These are phyloP conservation scores for Medicago lupulina DNA, from an alignment of 306 rosid genomes.

Conservation along the genomic window DNA sequence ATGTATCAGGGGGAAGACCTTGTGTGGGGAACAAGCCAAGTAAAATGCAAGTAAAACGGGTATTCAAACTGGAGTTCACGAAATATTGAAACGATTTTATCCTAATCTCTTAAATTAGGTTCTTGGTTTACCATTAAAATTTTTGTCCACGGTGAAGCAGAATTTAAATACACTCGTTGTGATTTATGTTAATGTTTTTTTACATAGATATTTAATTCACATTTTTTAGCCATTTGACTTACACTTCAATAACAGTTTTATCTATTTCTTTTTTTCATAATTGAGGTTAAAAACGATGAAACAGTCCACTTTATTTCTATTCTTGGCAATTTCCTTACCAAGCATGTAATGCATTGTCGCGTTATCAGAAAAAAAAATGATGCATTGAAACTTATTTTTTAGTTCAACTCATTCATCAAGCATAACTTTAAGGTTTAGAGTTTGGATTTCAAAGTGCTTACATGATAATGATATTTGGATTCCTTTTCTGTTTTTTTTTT, in stretches of 20 bases:
- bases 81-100: neutral
- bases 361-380: too few relatives aligned
- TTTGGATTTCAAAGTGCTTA: neutral
- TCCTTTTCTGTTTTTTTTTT: slow-evolving; percentile 8
- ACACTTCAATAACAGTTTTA: slow-evolving; percentile 1
- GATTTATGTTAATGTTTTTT: slow-evolving; percentile 7
- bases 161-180: neutral
- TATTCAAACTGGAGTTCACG: neutral
- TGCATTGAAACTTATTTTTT: slow-evolving; percentile 1
- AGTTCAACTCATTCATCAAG: slow-evolving; percentile 24
- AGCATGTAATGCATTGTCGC: neutral
- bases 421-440: neutral
- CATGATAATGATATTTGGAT: slow-evolving; percentile 21
- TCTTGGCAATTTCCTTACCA: slow-evolving; percentile 23
- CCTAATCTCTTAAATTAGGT: too few relatives aligned
- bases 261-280: neutral
- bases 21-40: neutral
- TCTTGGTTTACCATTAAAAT: neutral
- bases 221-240: slow-evolving; percentile 9
- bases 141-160: neutral
- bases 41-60: neutral
- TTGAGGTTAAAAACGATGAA: slow-evolving; percentile 28
- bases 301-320: slow-evolving; percentile 32
- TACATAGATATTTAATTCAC: slow-evolving; percentile 5
- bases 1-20: neutral